Percentiles rank a stretch among this genome's conserved stretches.
phyloP scores from a whole-genome alignment of 2,329 filamentous ascomycete species.

The Apiospora hydei region DNA sequence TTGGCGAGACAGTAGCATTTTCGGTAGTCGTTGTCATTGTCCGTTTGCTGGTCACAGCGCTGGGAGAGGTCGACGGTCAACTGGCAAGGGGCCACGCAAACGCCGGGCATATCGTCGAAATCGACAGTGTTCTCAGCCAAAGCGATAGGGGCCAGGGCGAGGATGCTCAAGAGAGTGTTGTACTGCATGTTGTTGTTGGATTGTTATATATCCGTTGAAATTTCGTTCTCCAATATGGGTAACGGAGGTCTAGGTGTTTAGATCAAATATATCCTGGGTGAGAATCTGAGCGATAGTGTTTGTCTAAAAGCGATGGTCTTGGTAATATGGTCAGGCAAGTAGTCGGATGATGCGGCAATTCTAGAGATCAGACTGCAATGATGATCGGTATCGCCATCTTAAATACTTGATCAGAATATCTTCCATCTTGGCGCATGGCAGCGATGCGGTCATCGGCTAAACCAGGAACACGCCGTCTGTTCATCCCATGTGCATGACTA shows the following conservation, averaged over 20 bases:
- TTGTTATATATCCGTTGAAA: no score
- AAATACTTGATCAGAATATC: background rate
- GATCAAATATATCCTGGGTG: background rate
- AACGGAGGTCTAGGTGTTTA: background rate
- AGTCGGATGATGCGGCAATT: background rate
- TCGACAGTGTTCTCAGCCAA: slow-evolving; percentile 33
- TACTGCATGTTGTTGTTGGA: background rate
- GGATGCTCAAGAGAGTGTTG: background rate
- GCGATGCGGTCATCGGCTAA: background rate
- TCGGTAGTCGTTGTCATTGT: slow-evolving; percentile 30
- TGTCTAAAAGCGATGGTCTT: no score
- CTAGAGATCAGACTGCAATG: background rate
- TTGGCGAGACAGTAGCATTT: slow-evolving; percentile 30
- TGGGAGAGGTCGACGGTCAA: slow-evolving; percentile 33
- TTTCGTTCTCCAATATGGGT: no score
- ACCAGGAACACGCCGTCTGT: background rate
- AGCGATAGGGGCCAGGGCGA: slow-evolving; percentile 28
- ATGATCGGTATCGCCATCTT: background rate
- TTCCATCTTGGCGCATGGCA: background rate
- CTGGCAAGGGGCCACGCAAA: slow-evolving; percentile 31
- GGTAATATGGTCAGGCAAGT: background rate
- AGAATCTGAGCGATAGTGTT: no score
- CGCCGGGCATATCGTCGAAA: slow-evolving; percentile 29
- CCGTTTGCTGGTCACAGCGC: slow-evolving; percentile 30
- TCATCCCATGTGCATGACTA: background rate